Percentiles rank a stretch among this genome's conserved stretches.
phyloP scores from a whole-genome alignment of 2,329 filamentous ascomycete genomes.

The Fusarium neocosmosporiellum region DNA sequence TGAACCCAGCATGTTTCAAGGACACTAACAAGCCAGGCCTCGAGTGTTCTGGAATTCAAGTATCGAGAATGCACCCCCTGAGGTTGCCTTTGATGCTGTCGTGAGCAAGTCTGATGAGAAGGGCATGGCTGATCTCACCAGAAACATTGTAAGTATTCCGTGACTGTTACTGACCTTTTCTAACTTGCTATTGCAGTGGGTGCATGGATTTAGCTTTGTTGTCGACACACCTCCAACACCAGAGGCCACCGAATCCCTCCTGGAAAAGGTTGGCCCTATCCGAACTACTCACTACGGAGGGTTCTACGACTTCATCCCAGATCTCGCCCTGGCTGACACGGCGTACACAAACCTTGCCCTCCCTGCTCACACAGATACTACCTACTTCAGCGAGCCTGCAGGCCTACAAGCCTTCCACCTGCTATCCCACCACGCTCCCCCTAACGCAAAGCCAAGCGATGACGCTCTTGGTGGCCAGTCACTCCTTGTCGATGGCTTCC shows the following conservation, averaged over 20 bases:
- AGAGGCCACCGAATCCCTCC: conserved; percentile 76
- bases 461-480: conserved; percentile 75
- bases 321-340: conserved; percentile 88
- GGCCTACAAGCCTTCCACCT: conserved; percentile 94
- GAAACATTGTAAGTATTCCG: conserved; percentile 66
- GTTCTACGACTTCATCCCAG: conserved; percentile 85
- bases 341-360: conserved; percentile 90
- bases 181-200: conserved; percentile 59
- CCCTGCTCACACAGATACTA: conserved; percentile 90
- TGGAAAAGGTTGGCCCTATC: conserved; percentile 87
- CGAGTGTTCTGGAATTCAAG: conserved; percentile 39
- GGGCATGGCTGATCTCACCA: conserved; percentile 71
- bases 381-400: conserved; percentile 93
- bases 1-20: not conserved
- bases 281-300: conserved; percentile 90
- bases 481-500: conserved; percentile 88
- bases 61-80: conserved; percentile 62
- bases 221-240: conserved; percentile 74
- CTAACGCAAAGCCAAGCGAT: conserved; percentile 46
- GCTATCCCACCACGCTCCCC: conserved; percentile 72
- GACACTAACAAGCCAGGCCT: conserved; percentile 24
- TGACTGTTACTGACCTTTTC: no score
- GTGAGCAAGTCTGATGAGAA: conserved; percentile 61
- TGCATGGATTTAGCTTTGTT: conserved; percentile 82
- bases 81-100: conserved; percentile 69